Evolutionary conservation across 495 filamentous ascomycete genomes (phyloP).

Genomic region (Choiromyces venosus): DNA sequence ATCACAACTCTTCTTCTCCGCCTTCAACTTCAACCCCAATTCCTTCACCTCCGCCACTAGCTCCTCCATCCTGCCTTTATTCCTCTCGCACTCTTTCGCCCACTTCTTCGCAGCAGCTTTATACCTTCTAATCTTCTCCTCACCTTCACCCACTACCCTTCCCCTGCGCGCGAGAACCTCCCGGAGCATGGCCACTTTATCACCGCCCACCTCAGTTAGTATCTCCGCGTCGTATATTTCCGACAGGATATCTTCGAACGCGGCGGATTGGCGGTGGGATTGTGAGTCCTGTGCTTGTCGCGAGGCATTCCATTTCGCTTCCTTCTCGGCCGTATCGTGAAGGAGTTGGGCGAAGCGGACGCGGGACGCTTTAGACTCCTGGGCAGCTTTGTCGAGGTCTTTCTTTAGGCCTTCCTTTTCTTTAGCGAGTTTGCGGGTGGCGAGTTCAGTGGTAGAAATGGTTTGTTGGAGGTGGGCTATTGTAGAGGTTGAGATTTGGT

Average conservation of each 20-base stretch:
- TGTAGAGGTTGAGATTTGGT: not conserved
- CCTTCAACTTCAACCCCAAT: conserved; percentile 30
- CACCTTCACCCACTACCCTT: conserved; percentile 6
- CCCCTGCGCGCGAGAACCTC: conserved; percentile 10
- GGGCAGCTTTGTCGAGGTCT: conserved; percentile 18
- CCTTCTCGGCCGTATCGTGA: conserved; percentile 37
- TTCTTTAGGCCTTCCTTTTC: conserved; percentile 30
- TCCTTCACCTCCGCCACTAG: conserved; percentile 30
- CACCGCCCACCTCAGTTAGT: not conserved
- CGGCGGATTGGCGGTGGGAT: not conserved
- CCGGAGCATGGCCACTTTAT: not conserved
- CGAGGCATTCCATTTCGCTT: conserved; percentile 26
- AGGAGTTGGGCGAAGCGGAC: conserved; percentile 30
- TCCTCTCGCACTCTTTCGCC: conserved; percentile 24
- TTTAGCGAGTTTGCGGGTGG: conserved; percentile 13
- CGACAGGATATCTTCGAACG: not conserved
- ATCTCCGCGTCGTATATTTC: not conserved
- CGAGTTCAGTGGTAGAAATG: not conserved
- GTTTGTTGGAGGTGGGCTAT: conserved; percentile 17
- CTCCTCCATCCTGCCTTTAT: conserved; percentile 27
- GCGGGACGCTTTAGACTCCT: conserved; percentile 29
- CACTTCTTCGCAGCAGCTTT: conserved; percentile 30
- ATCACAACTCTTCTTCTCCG: conserved; percentile 39
- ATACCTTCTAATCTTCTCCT: conserved; percentile 31
- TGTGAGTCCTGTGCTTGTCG: conserved; percentile 2